These are phyloP conservation scores for Pseudogymnoascus sp. DNA, from an alignment of 2,329 filamentous ascomycete genomes.

Conservation along the genomic window DNA sequence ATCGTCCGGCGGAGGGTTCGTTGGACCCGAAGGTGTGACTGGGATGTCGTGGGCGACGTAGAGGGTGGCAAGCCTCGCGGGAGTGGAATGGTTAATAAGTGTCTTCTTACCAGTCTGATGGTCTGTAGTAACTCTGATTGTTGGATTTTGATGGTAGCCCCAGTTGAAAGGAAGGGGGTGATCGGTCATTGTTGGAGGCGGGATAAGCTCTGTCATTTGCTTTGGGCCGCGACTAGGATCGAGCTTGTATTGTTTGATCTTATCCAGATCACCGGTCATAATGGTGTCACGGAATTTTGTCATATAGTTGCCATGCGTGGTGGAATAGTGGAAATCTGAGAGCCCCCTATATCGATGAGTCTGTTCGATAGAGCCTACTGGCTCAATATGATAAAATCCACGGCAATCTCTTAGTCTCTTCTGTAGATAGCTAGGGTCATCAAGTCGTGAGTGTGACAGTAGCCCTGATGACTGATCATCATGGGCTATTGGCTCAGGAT, in stretches of 20 bases:
- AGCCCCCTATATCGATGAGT: slow-evolving; percentile 82
- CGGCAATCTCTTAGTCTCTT: slow-evolving; percentile 65
- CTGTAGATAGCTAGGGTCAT: slow-evolving; percentile 49
- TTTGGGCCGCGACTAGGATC: slow-evolving; percentile 52
- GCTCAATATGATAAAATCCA: slow-evolving; percentile 58
- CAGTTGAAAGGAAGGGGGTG: slow-evolving; percentile 69
- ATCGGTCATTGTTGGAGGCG: slow-evolving; percentile 71
- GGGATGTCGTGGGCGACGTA: slow-evolving; percentile 20
- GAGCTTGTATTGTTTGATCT: slow-evolving; percentile 60
- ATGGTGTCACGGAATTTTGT: slow-evolving; percentile 63
- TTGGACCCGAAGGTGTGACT: slow-evolving; percentile 17
- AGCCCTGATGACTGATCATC: slow-evolving; percentile 24
- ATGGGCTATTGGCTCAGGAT: background rate
- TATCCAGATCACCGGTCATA: slow-evolving; percentile 57
- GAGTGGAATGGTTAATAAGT: slow-evolving; percentile 23
- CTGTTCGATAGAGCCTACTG: slow-evolving; percentile 65
- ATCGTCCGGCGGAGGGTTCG: slow-evolving; percentile 29
- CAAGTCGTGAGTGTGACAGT: slow-evolving; percentile 40
- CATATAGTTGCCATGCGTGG: slow-evolving; percentile 61
- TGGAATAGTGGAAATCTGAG: slow-evolving; percentile 80
- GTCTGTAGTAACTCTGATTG: slow-evolving; percentile 39
- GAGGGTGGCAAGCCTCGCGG: slow-evolving; percentile 17
- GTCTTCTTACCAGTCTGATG: slow-evolving; percentile 26
- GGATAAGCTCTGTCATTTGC: slow-evolving; percentile 62
- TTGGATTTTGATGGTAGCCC: slow-evolving; percentile 79